Base-by-base conservation (phyloP, 768 basidiomycete species). In the Panaeolus cyanescens region DNA sequence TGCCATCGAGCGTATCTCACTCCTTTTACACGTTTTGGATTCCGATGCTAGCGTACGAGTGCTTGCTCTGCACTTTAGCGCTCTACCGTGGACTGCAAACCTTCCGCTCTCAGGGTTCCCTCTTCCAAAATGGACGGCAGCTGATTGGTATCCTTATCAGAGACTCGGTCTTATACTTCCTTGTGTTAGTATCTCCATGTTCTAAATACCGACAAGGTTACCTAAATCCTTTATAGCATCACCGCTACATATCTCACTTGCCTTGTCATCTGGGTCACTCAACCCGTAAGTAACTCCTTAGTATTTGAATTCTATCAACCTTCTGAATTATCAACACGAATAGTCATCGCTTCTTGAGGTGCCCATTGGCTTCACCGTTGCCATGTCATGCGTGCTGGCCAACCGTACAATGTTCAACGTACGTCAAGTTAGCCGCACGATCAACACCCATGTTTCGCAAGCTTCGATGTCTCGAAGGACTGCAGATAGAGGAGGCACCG, bases 11-110 rank as follows among this genome's bases (percentile, higher is more conserved):
- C 31, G 65, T 85, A 5, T 75, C 83, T 2, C 37, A 58, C 6
- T 73, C 77, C 36, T 83, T 86, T 68, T 87, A 78, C 65, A 72
- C 78, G 22, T 85, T 85, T 69, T 89, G 87, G 87, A 79, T 88
- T 42, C 86, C 86, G 1, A 77, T 85, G 65, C 73, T 89, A 13
- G 67, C 74, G 4, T 86, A 82, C 33, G 87, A 89, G 65, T 79
- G 71, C 58, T 65, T 86, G 1, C 75, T 88, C 1, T 86, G 85
- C 62, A 66, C 62, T 1, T 68, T 87, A 33, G 85, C 85, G 5
- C 64, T 86, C 15, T 71, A 75, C 59, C 78, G 80, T 55, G 85
- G 83, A 0, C 77, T 83, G 61, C 77, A 79, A 58, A 79, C 79
- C 2, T 79, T 80, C 68, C 70, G 71, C 22, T 62, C 69, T 0